These are phyloP conservation scores for Lactifluus hygrophoroides DNA, from an alignment of 768 basidiomycete species.

Conservation along the genomic window DNA sequence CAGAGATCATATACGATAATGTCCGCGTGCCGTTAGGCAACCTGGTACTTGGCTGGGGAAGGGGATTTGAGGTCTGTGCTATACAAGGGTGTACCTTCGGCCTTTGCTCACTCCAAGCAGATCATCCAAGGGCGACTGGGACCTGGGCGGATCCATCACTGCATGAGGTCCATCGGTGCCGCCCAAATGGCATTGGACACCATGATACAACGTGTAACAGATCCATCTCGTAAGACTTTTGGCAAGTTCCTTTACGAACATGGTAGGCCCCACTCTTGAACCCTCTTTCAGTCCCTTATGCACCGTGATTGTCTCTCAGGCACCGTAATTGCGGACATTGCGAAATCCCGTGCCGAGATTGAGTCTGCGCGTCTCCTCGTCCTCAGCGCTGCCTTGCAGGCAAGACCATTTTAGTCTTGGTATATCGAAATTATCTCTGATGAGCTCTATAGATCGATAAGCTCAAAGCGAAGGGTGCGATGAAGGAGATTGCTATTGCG, in stretches of 20 bases:
- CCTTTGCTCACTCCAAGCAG: slow-evolving; percentile 26
- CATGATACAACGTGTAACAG: slow-evolving; percentile 88
- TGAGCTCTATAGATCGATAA: slow-evolving; percentile 64
- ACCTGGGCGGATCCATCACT: slow-evolving; percentile 93
- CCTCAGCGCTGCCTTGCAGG: slow-evolving; percentile 84
- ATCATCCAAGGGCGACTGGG: slow-evolving; percentile 95
- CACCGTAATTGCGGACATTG: slow-evolving; percentile 85
- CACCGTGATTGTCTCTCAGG: slow-evolving; percentile 36
- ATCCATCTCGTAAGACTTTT: slow-evolving; percentile 85
- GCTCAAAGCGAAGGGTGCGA: slow-evolving; percentile 82
- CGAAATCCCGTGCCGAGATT: slow-evolving; percentile 87
- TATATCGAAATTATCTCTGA: not conserved
- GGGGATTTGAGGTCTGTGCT: slow-evolving; percentile 74
- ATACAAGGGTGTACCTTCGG: not conserved
- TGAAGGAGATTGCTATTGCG: slow-evolving; percentile 96
- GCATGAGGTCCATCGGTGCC: slow-evolving; percentile 93
- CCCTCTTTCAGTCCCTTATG: not conserved
- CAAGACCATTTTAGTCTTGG: slow-evolving; percentile 20
- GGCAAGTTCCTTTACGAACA: slow-evolving; percentile 89
- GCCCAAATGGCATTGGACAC: slow-evolving; percentile 80
- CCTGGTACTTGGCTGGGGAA: slow-evolving; percentile 86
- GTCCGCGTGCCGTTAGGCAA: slow-evolving; percentile 82
- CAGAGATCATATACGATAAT: slow-evolving; percentile 89
- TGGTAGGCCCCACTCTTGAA: slow-evolving; percentile 38
- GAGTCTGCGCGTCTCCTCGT: slow-evolving; percentile 84